Evolutionary conservation across 2,329 filamentous ascomycete genomes (phyloP).

Genomic region (Hymenoscyphus linearis): DNA sequence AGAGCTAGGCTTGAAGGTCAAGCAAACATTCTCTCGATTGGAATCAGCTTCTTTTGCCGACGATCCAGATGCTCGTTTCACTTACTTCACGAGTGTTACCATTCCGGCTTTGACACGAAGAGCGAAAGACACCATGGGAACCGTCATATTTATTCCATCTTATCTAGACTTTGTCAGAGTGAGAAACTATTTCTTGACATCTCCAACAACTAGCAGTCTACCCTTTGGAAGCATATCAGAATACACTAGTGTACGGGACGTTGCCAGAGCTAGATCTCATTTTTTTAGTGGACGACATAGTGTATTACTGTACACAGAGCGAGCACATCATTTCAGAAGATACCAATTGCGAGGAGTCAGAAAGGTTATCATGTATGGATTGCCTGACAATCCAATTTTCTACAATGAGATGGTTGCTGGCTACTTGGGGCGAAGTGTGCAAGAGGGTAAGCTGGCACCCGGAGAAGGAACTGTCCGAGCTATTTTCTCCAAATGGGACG

Average conservation of each 20-base stretch:
- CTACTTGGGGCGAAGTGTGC: slow-evolving; percentile 57
- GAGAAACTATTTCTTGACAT: slow-evolving; percentile 84
- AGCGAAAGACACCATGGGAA: slow-evolving; percentile 61
- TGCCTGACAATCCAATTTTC: slow-evolving; percentile 83
- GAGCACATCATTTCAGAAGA: slow-evolving; percentile 95
- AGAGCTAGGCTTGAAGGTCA: slow-evolving; percentile 63
- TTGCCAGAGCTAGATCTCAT: slow-evolving; percentile 78
- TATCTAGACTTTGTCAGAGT: slow-evolving; percentile 95
- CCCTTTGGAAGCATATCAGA: slow-evolving; percentile 83
- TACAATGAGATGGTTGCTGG: slow-evolving; percentile 71
- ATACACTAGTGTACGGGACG: slow-evolving; percentile 74
- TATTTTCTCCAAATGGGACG: slow-evolving; percentile 86
- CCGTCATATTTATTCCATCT: slow-evolving; percentile 82
- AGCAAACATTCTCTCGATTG: slow-evolving; percentile 88
- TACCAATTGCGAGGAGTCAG: slow-evolving; percentile 77
- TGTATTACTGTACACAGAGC: slow-evolving; percentile 84
- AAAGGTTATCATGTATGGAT: slow-evolving; percentile 79
- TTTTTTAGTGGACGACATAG: slow-evolving; percentile 79
- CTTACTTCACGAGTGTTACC: slow-evolving; percentile 80
- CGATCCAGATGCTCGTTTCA: slow-evolving; percentile 85
- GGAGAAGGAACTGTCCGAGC: slow-evolving; percentile 55
- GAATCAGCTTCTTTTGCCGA: slow-evolving; percentile 61
- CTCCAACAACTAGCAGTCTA: slow-evolving; percentile 47
- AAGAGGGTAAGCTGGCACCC: slow-evolving; percentile 48
- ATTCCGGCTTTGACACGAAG: slow-evolving; percentile 69